Evolutionary conservation across 1,284 basidiomycete species (phyloP).

Genomic region (Ustilago cynodontis): DNA sequence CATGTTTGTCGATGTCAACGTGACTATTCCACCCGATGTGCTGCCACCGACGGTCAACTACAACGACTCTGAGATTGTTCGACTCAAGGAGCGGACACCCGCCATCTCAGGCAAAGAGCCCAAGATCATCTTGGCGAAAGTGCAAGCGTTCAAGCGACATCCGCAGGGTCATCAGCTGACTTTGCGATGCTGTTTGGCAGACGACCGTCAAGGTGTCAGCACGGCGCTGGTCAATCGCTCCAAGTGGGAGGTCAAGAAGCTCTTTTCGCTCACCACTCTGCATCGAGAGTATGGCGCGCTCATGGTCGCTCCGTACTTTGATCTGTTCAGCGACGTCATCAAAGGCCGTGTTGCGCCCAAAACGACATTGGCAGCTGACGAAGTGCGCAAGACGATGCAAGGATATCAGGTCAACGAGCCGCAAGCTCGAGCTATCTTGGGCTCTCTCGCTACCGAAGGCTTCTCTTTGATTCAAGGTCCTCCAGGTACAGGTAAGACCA

Average conservation of each 20-base stretch:
- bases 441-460: conserved; percentile 79
- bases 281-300: conserved; percentile 93
- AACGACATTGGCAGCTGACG: conserved; percentile 73
- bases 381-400: conserved; percentile 76
- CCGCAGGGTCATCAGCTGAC: conserved; percentile 73
- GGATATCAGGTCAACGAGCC: conserved; percentile 88
- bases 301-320: conserved; percentile 84
- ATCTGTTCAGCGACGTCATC: conserved; percentile 80
- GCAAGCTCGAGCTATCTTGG: conserved; percentile 89
- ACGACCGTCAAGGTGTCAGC: conserved; percentile 70
- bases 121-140: conserved; percentile 78
- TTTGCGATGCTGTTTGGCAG: conserved; percentile 71
- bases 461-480: conserved; percentile 97
- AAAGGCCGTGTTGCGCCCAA: conserved; percentile 75
- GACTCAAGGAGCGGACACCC: conserved; percentile 82
- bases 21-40: conserved; percentile 38
- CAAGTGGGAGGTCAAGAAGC: conserved; percentile 82
- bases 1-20: conserved; percentile 54
- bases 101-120: conserved; percentile 77
- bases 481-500: conserved; percentile 98
- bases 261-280: conserved; percentile 89
- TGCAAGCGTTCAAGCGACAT: conserved; percentile 77
- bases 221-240: conserved; percentile 74
- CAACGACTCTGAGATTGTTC: conserved; percentile 75
- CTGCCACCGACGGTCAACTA: conserved; percentile 33